Conservation (phyloP, 306 rosid species). For the Abrus precatorius region DNA sequence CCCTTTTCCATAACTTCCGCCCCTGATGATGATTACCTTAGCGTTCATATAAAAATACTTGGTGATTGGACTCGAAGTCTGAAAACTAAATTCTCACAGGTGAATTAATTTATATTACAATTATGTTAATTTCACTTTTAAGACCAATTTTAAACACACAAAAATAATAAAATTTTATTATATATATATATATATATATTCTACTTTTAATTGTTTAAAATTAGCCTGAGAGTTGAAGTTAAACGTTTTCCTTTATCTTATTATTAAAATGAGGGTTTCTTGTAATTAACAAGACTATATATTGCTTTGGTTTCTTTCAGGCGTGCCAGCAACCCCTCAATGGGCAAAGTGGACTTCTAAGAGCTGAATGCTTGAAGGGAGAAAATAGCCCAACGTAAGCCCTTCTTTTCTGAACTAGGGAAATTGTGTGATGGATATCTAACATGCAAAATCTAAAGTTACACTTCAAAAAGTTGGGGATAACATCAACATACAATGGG, state of each 20-base stretch:
- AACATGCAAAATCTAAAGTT: conserved; percentile 32
- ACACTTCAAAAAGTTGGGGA: conserved; percentile 3
- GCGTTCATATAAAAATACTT: conserved; percentile 69
- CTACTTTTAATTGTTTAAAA: no score
- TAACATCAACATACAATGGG: background rate
- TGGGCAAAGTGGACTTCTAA: conserved; percentile 65
- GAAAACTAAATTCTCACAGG: conserved; percentile 59
- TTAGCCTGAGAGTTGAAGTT: no score
- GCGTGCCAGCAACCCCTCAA: conserved; percentile 62
- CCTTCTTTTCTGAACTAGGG: background rate
- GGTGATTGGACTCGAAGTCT: conserved; percentile 75
- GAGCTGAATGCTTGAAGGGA: conserved; percentile 64
- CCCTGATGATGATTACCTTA: conserved; percentile 69
- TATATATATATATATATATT: no score
- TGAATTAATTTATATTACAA: background rate
- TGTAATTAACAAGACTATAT: conserved; percentile 16
- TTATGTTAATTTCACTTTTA: no score
- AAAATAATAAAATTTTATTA: no score
- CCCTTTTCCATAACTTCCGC: conserved; percentile 84
- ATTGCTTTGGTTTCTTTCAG: conserved; percentile 52
- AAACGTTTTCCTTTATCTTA: no score
- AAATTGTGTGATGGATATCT: conserved; percentile 9
- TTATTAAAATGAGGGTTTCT: conserved; percentile 17
- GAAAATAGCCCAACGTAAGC: conserved; percentile 50
- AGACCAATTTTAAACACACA: no score